Base-by-base conservation (phyloP, 805 yeast species). In the Ogataea populi-albae region DNA sequence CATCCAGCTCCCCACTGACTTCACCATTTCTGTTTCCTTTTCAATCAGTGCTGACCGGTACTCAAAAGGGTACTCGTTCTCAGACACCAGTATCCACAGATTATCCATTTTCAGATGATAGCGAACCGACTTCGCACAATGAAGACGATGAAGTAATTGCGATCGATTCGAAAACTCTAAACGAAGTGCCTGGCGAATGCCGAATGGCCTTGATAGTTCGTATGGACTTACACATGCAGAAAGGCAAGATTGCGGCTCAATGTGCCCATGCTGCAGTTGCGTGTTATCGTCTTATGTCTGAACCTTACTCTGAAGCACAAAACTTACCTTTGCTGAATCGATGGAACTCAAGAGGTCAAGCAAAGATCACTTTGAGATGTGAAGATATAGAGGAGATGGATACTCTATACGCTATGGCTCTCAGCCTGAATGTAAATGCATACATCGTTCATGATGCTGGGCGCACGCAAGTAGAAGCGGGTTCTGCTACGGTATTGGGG, bases 181-280 rank as follows among this genome's bases (percentile, higher is more conserved):
- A 82, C 49, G 78, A 73, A 12, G 62, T 83, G 3, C 84, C 84
- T 1, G 94, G 93, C 1, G 93, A 84, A 56, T 86, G 82, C 9
- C 67, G 84, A 51, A 83, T 91, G 96, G 88, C 93, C 0, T 66
- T 93, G 17, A 78, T 88, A 3, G 87, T 93, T 4, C 77, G 98
- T 41, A 84, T 81, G 19, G 98, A 93, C 57, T 65, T 93, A 42
- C 81, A 78, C 27, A 93, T 93, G 98, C 79, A 83, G 21, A 87
- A 86, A 61, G 99, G 99, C 16, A 93, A 93, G 57, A 81, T 86
- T 3, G 97, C 98, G 4, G 98, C 98, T 5, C 99, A 93, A 57
- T 91, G 98, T 61, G 81, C 88, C 24, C 99, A 93, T 65, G 98
- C 98, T n/a, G 94, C 98, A 0, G 70, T 93, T 22, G 89, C 93